A percentile compares a stretch with the other conserved stretches of the same genome.
These are phyloP conservation scores for Trypanosoma scelopori DNA, from an alignment of 208 protist species.

Conservation along the genomic window DNA sequence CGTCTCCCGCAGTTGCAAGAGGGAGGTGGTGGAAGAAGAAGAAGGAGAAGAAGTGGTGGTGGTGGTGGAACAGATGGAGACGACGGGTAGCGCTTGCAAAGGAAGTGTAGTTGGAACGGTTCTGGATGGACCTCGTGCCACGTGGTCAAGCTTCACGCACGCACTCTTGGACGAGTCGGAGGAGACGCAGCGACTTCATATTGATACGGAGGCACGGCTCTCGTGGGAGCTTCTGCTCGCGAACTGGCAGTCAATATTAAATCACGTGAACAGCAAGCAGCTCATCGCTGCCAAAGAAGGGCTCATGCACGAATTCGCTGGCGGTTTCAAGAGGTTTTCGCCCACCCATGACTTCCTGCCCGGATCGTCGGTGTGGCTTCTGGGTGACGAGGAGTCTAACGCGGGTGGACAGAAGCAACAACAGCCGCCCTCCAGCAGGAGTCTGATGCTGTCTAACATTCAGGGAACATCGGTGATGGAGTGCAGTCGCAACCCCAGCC, in stretches of 20 bases:
- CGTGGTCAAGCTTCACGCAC: background rate
- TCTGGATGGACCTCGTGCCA: background rate
- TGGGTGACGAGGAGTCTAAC: background rate
- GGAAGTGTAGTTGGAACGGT: background rate
- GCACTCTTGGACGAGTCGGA: constrained; percentile 12
- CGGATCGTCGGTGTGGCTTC: background rate
- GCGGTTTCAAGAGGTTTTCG: background rate
- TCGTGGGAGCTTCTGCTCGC: constrained; percentile 11
- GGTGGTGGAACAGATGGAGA: background rate
- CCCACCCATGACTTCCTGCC: background rate
- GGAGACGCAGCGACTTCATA: constrained; percentile 1
- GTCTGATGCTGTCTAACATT: background rate
- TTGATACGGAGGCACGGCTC: constrained; percentile 11
- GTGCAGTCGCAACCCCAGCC: background rate
- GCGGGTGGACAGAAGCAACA: background rate
- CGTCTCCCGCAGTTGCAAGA: background rate
- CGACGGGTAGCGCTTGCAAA: background rate
- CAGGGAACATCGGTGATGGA: background rate
- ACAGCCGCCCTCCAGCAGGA: background rate
- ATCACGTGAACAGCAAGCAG: constrained; percentile 1
- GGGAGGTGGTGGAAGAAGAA: background rate
- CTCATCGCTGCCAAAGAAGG: constrained; percentile 15
- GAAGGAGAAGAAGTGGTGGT: background rate
- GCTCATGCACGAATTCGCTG: background rate
- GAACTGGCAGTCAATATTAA: constrained; percentile 6